Percentiles rank a stretch among this genome's conserved stretches.
Conservation (phyloP, 805 yeast genomes). For the Metschnikowia colocasiae region DNA sequence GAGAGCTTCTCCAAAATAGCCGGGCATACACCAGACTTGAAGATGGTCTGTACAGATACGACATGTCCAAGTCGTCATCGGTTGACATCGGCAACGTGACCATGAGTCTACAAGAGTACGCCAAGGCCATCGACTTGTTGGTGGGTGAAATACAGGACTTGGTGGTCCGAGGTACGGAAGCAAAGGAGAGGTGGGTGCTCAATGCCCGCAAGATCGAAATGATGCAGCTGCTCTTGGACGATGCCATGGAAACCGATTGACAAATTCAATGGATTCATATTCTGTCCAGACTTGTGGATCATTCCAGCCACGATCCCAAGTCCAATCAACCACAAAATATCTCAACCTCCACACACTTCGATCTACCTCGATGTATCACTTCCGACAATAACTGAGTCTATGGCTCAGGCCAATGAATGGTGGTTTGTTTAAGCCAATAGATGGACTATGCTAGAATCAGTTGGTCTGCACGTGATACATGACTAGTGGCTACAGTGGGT, state of each 20-base stretch:
- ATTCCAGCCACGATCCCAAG: too few species aligned
- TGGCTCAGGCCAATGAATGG: too few species aligned
- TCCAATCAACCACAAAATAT: too few species aligned
- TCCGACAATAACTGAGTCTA: too few species aligned
- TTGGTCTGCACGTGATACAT: too few species aligned
- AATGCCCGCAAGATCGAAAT: constrained; percentile 33
- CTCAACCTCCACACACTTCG: too few species aligned
- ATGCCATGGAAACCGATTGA: constrained; percentile 10
- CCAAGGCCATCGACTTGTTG: constrained; percentile 24
- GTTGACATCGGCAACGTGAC: constrained; percentile 18
- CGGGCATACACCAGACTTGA: constrained; percentile 20
- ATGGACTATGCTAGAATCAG: too few species aligned
- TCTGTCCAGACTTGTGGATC: too few species aligned
- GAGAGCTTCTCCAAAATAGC: constrained; percentile 22
- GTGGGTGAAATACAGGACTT: constrained; percentile 26
- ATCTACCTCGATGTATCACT: too few species aligned
- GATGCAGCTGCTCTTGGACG: constrained; percentile 23
- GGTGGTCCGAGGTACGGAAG: constrained; percentile 28
- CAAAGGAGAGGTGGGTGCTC: constrained; percentile 33
- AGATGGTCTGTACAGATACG: constrained; percentile 23
- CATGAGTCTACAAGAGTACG: constrained; percentile 30
- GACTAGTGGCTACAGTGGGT: too few species aligned
- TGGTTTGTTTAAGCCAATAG: too few species aligned
- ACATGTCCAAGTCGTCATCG: constrained; percentile 21
- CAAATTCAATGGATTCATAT: too few species aligned